Evolutionary conservation across 495 filamentous ascomycete species (phyloP), one percentile per base, ranked within the genome.

Genomic region (Aspergillus asperescens): DNA sequence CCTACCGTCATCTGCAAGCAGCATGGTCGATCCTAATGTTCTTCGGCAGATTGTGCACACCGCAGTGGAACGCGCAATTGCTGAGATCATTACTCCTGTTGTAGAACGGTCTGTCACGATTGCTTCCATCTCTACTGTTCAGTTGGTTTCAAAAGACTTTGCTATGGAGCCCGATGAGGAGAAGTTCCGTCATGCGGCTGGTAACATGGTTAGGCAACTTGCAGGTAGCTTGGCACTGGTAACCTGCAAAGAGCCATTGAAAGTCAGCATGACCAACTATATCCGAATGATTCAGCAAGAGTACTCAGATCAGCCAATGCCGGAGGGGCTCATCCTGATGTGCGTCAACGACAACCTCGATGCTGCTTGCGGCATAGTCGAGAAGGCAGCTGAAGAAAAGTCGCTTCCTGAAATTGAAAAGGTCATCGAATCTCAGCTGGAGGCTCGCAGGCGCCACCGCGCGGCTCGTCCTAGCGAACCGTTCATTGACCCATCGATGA

Each of bases 301-400:
- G n/a, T 70, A 79, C 25, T 78, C 76, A 0, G 89, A 95, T 25
- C 84, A 87, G 59, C 83, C 83, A 22, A 86, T 87, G 54, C 87
- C 90, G 1, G 94, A 99, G 63, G 90, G 90, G 16, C 70, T 82
- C 43, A 91, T 97, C 49, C 77, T 96, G 52, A 95, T 97, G 87
- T 96, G 94, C 65, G 91, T 97, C 54, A 97, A 97, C 63, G 93
- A 95, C 50, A 99, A 99, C 66, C 77, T 97, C 24, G 93, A 99
- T 56, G 79, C 87, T 42, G 90, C 93, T 37, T 97, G 93, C 62
- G 85, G 80, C 45, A 85, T 95, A 52, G 90, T 99, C 23, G 93
- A 97, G 66, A 87, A 90, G 61, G 90, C 90, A 28, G 94, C 93
- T 8, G 92, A 96, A 64, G 87, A 93, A 57, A 89, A 90, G 48